phyloP scores from a whole-genome alignment of 208 protist genomes.

The Wallacemonas sp. region DNA sequence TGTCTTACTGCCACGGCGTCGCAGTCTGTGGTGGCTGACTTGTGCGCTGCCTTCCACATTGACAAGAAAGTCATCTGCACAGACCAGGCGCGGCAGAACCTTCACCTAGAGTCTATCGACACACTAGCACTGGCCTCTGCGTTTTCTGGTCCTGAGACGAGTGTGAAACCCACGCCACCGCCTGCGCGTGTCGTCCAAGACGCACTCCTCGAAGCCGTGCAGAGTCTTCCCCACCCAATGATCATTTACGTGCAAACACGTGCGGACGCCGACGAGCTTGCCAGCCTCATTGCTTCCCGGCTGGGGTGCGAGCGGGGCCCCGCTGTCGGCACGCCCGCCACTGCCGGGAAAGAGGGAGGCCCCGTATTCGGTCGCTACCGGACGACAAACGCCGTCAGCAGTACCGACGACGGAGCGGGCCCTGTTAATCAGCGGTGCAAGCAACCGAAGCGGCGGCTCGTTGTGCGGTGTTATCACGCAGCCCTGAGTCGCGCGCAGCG shows the following conservation, averaged over 20 bases:
- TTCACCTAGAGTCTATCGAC: slow-evolving; percentile 55
- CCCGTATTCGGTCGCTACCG: neutral
- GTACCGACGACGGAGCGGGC: no score
- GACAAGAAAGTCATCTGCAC: slow-evolving; percentile 36
- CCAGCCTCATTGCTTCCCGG: slow-evolving; percentile 44
- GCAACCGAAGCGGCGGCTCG: slow-evolving; percentile 10
- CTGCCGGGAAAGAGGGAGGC: neutral
- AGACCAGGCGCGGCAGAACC: slow-evolving; percentile 52
- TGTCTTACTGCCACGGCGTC: slow-evolving; percentile 89
- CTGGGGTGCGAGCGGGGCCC: slow-evolving; percentile 13
- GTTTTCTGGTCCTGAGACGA: slow-evolving; percentile 14
- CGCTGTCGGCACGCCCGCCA: no score
- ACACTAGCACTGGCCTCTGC: slow-evolving; percentile 16
- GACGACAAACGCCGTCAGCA: neutral
- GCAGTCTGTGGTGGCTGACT: slow-evolving; percentile 69
- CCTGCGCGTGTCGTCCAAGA: slow-evolving; percentile 50
- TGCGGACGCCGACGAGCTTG: slow-evolving; percentile 76
- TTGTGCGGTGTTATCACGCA: slow-evolving; percentile 81
- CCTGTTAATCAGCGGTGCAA: no score
- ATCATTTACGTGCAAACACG: slow-evolving; percentile 84
- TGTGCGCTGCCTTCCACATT: slow-evolving; percentile 70
- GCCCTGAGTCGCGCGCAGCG: slow-evolving; percentile 48
- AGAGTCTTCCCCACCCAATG: slow-evolving; percentile 79
- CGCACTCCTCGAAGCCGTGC: slow-evolving; percentile 55
- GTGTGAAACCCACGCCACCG: slow-evolving; percentile 2